Evolutionary conservation across 306 rosid genomes (phyloP).

Genomic region (Sicyos baderoa): DNA sequence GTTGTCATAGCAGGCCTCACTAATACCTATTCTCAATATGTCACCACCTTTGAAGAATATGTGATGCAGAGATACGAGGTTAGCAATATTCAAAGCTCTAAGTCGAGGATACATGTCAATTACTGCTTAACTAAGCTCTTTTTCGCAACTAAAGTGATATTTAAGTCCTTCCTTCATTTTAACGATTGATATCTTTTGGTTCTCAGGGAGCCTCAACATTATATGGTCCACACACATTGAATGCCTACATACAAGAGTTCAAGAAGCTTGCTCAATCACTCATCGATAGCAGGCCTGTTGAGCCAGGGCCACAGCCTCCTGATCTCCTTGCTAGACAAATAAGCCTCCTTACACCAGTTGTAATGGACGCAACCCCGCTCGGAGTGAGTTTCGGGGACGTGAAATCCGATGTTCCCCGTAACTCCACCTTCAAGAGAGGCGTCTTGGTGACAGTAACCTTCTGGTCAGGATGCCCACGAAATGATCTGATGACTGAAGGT

Average conservation of each 20-base stretch:
- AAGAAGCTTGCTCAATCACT: constrained; percentile 70
- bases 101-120: too few species aligned
- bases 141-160: background rate
- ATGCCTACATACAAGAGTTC: constrained; percentile 85
- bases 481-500: constrained; percentile 91
- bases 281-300: constrained; percentile 27
- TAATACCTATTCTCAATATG: constrained; percentile 77
- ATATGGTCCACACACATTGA: constrained; percentile 75
- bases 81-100: constrained; percentile 20
- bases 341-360: constrained; percentile 71
- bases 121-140: too few species aligned
- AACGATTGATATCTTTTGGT: background rate
- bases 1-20: constrained; percentile 82
- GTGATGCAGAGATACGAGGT: constrained; percentile 89
- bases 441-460: constrained; percentile 47
- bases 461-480: constrained; percentile 92
- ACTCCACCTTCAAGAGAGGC: constrained; percentile 60
- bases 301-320: constrained; percentile 77
- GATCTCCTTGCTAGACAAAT: constrained; percentile 68
- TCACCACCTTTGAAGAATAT: constrained; percentile 80
- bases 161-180: background rate
- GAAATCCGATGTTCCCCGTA: constrained; percentile 45
- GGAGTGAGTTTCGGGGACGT: constrained; percentile 71
- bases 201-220: constrained; percentile 83
- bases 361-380: constrained; percentile 55